phyloP scores from a whole-genome alignment of 805 yeast species.

The Saturnispora silvae region DNA sequence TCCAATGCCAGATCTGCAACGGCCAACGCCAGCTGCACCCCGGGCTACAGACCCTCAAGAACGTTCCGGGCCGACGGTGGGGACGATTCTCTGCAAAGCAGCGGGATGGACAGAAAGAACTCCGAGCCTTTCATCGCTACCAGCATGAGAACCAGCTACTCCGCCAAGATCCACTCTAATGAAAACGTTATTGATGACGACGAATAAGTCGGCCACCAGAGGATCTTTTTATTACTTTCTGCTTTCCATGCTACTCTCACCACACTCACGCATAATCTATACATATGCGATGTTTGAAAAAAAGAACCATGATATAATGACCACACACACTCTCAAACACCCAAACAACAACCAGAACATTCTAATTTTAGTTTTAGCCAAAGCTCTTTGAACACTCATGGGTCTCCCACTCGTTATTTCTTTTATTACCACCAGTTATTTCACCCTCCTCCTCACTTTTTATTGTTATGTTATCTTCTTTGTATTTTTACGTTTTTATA shows the following conservation, averaged over 20 bases:
- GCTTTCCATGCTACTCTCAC: no score
- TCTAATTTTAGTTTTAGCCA: no score
- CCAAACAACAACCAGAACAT: no score
- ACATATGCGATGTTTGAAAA: no score
- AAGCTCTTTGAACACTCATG: no score
- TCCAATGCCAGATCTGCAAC: neutral
- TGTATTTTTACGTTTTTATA: neutral
- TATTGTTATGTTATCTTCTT: neutral
- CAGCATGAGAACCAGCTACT: constrained; percentile 23
- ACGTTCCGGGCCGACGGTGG: neutral
- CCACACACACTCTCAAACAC: no score
- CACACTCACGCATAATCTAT: no score
- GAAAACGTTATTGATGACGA: neutral
- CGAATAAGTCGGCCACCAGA: no score
- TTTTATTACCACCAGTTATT: neutral
- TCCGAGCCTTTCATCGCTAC: neutral
- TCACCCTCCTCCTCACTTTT: neutral
- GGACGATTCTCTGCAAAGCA: neutral
- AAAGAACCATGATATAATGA: no score
- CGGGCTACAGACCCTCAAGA: neutral
- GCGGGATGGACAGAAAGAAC: neutral
- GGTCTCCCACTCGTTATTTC: constrained; percentile 11
- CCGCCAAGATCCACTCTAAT: constrained; percentile 9
- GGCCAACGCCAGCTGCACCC: no score
- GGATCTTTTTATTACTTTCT: no score